These are phyloP conservation scores for Pseudocercospora crystallina DNA, from an alignment of 2,329 filamentous ascomycete species.

Conservation along the genomic window DNA sequence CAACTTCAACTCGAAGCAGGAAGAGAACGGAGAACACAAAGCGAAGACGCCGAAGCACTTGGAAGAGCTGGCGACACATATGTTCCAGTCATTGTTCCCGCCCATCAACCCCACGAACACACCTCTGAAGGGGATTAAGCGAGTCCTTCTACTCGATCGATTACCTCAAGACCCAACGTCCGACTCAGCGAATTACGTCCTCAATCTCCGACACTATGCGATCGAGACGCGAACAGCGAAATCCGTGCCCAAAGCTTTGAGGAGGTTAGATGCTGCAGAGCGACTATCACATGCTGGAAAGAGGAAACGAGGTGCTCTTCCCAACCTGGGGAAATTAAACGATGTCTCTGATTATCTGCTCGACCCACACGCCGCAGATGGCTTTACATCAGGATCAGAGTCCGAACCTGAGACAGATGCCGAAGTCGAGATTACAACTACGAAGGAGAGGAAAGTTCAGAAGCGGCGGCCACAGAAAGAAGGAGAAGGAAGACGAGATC, in stretches of 20 bases:
- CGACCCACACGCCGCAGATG: constrained; percentile 69
- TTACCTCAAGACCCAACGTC: constrained; percentile 50
- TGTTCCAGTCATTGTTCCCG: constrained; percentile 95
- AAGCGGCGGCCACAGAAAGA: constrained; percentile 47
- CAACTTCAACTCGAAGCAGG: constrained; percentile 71
- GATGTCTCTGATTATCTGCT: constrained; percentile 96
- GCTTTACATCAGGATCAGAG: constrained; percentile 90
- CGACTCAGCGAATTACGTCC: constrained; percentile 57
- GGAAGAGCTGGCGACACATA: constrained; percentile 85
- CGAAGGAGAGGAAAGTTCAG: constrained; percentile 63
- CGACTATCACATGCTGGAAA: constrained; percentile 63
- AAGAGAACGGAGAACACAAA: constrained; percentile 36
- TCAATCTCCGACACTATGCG: constrained; percentile 90
- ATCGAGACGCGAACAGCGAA: constrained; percentile 88
- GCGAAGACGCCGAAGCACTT: constrained; percentile 79
- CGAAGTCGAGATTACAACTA: constrained; percentile 78
- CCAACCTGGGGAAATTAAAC: constrained; percentile 85
- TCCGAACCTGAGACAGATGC: constrained; percentile 93
- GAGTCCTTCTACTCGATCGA: constrained; percentile 86
- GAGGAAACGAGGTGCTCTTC: constrained; percentile 55
- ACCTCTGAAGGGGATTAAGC: constrained; percentile 85
- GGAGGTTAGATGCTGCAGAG: constrained; percentile 81
- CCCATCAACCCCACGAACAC: constrained; percentile 91
- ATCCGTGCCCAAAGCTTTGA: constrained; percentile 73
- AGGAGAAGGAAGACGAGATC: constrained; percentile 40